Conservation (phyloP, 2,329 filamentous ascomycete species). For the Clonostachys solani region DNA sequence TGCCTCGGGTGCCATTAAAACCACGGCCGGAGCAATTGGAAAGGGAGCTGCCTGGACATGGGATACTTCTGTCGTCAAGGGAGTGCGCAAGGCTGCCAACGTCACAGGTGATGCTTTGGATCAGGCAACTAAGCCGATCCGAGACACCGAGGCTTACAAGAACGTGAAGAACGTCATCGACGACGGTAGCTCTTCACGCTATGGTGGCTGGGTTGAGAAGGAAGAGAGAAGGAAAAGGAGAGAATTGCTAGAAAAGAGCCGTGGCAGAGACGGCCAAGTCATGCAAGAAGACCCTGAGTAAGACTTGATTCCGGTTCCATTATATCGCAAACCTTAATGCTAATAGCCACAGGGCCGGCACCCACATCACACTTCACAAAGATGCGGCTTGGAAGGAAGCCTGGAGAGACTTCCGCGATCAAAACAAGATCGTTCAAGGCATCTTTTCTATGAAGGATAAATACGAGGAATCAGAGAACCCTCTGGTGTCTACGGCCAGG, state of each 20-base stretch:
- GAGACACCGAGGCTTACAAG: conserved; percentile 93
- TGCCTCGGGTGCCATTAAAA: conserved; percentile 76
- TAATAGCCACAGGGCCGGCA: conserved; percentile 68
- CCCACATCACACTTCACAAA: conserved; percentile 92
- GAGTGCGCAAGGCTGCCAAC: conserved; percentile 79
- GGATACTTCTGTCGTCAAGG: conserved; percentile 92
- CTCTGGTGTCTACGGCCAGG: conserved; percentile 85
- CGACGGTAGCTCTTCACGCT: conserved; percentile 91
- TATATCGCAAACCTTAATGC: conserved; percentile 3
- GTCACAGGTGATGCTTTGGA: conserved; percentile 84
- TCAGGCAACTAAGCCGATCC: conserved; percentile 89
- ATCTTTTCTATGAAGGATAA: conserved; percentile 81
- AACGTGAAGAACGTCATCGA: conserved; percentile 94
- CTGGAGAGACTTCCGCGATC: conserved; percentile 94
- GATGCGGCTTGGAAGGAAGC: conserved; percentile 97
- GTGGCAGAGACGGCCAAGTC: conserved; percentile 48
- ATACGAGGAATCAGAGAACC: conserved; percentile 97
- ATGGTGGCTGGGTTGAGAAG: conserved; percentile 95
- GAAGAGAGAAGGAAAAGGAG: conserved; percentile 83
- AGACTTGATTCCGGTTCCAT: conserved; percentile 26
- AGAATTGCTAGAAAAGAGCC: conserved; percentile 66
- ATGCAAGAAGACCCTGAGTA: conserved; percentile 85
- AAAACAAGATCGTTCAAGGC: conserved; percentile 81
- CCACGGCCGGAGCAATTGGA: conserved; percentile 80
- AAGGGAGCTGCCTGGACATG: conserved; percentile 95